Conservation (phyloP, 108 stramenopile genomes). For the Skeletonema menzelii region DNA sequence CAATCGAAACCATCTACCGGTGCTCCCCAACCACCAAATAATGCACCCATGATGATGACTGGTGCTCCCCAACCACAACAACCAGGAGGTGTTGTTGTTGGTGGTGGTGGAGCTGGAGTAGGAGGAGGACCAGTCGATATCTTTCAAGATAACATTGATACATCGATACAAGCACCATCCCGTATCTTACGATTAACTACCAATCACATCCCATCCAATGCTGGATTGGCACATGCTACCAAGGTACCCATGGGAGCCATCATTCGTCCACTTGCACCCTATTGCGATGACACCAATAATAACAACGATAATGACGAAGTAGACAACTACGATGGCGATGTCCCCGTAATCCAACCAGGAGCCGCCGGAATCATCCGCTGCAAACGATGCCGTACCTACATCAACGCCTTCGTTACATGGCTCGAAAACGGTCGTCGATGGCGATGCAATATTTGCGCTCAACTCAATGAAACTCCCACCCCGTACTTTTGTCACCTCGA, state of each 20-base stretch:
- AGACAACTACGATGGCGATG: conserved; percentile 52
- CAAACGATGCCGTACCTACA: conserved; percentile 97
- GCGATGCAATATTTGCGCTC: conserved; percentile 98
- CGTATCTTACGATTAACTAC: conserved; percentile 63
- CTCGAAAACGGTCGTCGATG: conserved; percentile 94
- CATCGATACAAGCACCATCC: conserved; percentile 64
- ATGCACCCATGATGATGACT: background rate
- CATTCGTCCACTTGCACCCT: conserved; percentile 80
- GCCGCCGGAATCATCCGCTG: conserved; percentile 96
- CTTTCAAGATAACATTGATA: conserved; percentile 73
- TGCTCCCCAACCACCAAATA: background rate
- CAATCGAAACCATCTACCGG: background rate
- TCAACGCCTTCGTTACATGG: conserved; percentile 99
- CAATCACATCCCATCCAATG: conserved; percentile 59
- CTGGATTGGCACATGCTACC: conserved; percentile 47
- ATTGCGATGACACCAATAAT: background rate
- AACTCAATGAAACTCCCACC: conserved; percentile 89
- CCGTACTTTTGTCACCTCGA: conserved; percentile 97
- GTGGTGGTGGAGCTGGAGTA: conserved; percentile 5
- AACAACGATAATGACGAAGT: background rate
- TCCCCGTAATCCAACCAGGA: conserved; percentile 92
- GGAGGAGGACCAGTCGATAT: conserved; percentile 2
- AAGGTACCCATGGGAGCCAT: conserved; percentile 84
- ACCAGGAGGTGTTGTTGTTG: background rate
- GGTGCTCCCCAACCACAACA: background rate